These are phyloP conservation scores for Suillus clintonianus DNA, from an alignment of 768 basidiomycete species.

Conservation along the genomic window DNA sequence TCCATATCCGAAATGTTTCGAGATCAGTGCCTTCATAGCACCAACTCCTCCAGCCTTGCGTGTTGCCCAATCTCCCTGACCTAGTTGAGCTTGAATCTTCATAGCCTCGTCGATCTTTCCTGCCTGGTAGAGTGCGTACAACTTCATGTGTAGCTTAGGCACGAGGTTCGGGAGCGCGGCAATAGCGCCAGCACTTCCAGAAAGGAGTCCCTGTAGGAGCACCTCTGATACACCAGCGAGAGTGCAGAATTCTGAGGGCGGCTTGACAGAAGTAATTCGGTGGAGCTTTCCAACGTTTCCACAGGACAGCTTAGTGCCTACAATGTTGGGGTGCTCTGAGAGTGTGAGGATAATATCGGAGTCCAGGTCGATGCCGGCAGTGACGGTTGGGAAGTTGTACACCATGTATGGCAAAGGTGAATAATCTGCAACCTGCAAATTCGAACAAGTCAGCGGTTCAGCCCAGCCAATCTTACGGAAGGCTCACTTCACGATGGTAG, in stretches of 20 bases:
- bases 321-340: constrained; percentile 79
- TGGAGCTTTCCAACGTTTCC: constrained; percentile 84
- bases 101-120: constrained; percentile 62
- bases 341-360: constrained; percentile 73
- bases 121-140: constrained; percentile 51
- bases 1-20: constrained; percentile 68
- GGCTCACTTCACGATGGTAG: constrained; percentile 62
- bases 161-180: constrained; percentile 62
- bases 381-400: constrained; percentile 85
- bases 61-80: constrained; percentile 67
- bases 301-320: constrained; percentile 85
- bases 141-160: constrained; percentile 56
- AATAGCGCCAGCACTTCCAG: constrained; percentile 66
- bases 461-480: background rate
- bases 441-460: background rate
- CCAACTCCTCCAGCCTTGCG: constrained; percentile 67
- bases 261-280: constrained; percentile 63
- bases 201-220: constrained; percentile 61
- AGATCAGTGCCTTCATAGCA: constrained; percentile 65
- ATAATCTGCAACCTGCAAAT: constrained; percentile 61
- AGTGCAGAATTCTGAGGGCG: constrained; percentile 60
- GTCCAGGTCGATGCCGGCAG: constrained; percentile 82
- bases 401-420: constrained; percentile 75
- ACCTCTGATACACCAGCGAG: constrained; percentile 77
- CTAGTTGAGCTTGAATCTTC: constrained; percentile 58